phyloP scores from a whole-genome alignment of 2,329 filamentous ascomycete species.

The Microcyclosporella mali region DNA sequence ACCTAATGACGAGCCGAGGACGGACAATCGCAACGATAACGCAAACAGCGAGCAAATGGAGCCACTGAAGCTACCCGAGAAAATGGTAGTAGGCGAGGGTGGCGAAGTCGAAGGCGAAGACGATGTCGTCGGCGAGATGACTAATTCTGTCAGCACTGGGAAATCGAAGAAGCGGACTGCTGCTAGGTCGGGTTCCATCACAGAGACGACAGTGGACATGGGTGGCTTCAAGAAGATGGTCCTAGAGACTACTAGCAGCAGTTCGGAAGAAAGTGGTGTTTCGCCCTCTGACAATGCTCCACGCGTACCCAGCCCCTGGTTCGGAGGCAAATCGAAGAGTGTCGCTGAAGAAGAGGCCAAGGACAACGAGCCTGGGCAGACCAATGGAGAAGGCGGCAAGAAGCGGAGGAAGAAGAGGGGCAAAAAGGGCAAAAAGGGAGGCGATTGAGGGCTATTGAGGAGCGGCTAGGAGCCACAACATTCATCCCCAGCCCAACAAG shows the following conservation, averaged over 20 bases:
- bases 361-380: conserved; percentile 7
- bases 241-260: conserved; percentile 58
- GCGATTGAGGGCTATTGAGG: not conserved
- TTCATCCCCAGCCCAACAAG: too few relatives aligned
- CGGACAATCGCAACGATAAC: not conserved
- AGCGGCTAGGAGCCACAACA: too few relatives aligned
- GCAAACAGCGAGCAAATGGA: not conserved
- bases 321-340: conserved; percentile 8
- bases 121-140: conserved; percentile 14
- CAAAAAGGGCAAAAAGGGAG: conserved; percentile 17
- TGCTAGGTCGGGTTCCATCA: conserved; percentile 69
- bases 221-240: conserved; percentile 71
- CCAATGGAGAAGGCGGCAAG: conserved; percentile 9
- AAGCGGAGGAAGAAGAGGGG: conserved; percentile 25
- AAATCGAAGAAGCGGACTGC: conserved; percentile 24
- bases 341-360: conserved; percentile 5
- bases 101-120: conserved; percentile 10
- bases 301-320: not conserved
- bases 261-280: conserved; percentile 28
- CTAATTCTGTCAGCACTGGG: conserved; percentile 9
- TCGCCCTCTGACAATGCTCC: not conserved
- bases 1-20: not conserved
- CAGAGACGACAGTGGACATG: conserved; percentile 68
- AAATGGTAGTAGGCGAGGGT: conserved; percentile 27
- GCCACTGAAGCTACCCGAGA: not conserved